Percentiles rank a stretch among this genome's conserved stretches.
Conservation (phyloP, 129 eudicot species). For the Mikania micrantha region DNA sequence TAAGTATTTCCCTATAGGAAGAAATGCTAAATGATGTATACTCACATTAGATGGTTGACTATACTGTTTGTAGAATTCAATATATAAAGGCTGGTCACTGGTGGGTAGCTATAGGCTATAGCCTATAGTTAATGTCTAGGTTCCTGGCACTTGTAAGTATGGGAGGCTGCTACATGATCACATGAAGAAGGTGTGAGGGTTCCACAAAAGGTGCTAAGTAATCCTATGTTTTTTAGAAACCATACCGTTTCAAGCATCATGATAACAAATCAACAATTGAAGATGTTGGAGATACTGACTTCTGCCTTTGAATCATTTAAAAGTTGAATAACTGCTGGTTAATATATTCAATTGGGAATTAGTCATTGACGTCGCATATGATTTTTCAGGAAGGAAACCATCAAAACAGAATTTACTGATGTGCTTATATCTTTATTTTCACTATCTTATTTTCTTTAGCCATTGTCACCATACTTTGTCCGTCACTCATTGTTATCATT, state of each 20-base stretch:
- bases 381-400: not conserved
- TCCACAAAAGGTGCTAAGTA: not conserved
- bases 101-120: too few species aligned
- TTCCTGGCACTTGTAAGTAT: not conserved
- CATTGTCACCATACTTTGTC: not conserved
- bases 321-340: too few species aligned
- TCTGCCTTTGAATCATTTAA: too few species aligned
- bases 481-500: not conserved
- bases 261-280: not conserved
- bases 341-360: too few species aligned
- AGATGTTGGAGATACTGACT: not conserved
- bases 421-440: not conserved
- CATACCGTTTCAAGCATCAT: not conserved
- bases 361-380: not conserved
- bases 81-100: not conserved
- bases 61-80: too few species aligned
- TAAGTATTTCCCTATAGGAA: not conserved
- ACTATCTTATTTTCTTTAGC: not conserved
- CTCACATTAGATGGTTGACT: too few species aligned
- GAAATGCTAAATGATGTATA: not conserved
- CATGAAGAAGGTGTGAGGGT: not conserved
- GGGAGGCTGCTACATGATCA: not conserved
- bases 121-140: not conserved
- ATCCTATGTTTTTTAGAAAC: not conserved
- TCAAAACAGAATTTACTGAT: not conserved